These are phyloP conservation scores for Penicillium psychrofluorescens DNA, from an alignment of 495 filamentous ascomycete genomes.

Conservation along the genomic window DNA sequence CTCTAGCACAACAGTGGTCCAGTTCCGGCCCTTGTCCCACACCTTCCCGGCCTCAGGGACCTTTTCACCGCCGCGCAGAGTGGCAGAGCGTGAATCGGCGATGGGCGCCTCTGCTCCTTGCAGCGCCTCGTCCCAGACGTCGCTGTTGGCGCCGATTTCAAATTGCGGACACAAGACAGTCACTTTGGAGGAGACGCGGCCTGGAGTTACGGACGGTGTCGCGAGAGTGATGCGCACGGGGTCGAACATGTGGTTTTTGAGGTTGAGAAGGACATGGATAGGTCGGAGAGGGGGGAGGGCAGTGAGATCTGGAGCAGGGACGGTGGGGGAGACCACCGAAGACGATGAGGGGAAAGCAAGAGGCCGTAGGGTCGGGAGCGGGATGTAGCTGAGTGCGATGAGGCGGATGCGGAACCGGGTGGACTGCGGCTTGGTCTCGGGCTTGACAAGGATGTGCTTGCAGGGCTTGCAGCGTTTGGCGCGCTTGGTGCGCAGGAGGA, in stretches of 20 bases:
- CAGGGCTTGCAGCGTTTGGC: slow-evolving; percentile 88
- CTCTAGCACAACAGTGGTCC: slow-evolving; percentile 87
- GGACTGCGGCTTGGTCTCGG: slow-evolving; percentile 79
- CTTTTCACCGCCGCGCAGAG: slow-evolving; percentile 38
- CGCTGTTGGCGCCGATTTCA: slow-evolving; percentile 88
- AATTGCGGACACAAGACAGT: slow-evolving; percentile 94
- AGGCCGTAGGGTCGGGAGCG: slow-evolving; percentile 63
- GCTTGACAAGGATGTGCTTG: slow-evolving; percentile 90
- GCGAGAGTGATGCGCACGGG: slow-evolving; percentile 78
- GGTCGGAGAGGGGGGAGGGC: slow-evolving; percentile 59
- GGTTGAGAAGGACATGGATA: slow-evolving; percentile 75
- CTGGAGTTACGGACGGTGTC: slow-evolving; percentile 74
- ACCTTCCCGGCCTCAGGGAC: slow-evolving; percentile 87
- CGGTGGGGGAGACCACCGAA: slow-evolving; percentile 13
- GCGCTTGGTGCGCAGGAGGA: slow-evolving; percentile 81
- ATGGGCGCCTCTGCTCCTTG: slow-evolving; percentile 31
- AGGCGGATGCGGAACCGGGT: slow-evolving; percentile 86
- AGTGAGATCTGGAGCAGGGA: slow-evolving; percentile 32
- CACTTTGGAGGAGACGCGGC: slow-evolving; percentile 67
- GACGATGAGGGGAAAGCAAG: slow-evolving; percentile 39
- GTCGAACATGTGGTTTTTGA: slow-evolving; percentile 93
- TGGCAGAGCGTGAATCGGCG: slow-evolving; percentile 21
- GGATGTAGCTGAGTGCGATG: slow-evolving; percentile 84
- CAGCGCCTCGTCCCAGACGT: slow-evolving; percentile 92
- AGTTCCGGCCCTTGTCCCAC: slow-evolving; percentile 92